A percentile compares a stretch with the other conserved stretches of the same genome.
Evolutionary conservation across 2,329 filamentous ascomycete species (phyloP).

Genomic region (Apiospora arundinis): DNA sequence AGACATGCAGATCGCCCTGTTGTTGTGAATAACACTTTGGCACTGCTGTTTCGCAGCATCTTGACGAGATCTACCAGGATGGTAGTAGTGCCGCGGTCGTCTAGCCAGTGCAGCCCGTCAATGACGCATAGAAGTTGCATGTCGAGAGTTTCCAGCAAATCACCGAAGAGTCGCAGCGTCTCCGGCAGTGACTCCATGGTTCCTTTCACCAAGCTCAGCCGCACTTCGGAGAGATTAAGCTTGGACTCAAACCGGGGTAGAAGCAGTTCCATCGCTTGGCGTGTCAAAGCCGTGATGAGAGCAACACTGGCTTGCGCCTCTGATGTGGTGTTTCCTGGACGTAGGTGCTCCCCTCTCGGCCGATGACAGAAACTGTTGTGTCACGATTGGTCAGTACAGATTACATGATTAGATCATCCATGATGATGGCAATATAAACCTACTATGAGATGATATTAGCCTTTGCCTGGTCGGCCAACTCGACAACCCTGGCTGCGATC

Average conservation of each 20-base stretch:
- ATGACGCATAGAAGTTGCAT: background rate
- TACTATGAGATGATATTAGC: background rate
- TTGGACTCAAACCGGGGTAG: constrained; percentile 5
- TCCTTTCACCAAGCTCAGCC: background rate
- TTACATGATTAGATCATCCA: background rate
- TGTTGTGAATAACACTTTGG: background rate
- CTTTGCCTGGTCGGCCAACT: background rate
- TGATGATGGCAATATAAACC: background rate
- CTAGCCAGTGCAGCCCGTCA: constrained; percentile 8
- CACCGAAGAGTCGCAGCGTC: background rate
- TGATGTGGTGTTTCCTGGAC: background rate
- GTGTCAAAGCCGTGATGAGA: background rate
- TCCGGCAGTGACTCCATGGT: background rate
- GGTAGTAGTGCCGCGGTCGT: background rate
- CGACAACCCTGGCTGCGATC: background rate
- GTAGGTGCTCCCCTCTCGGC: background rate
- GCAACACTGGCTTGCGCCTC: background rate
- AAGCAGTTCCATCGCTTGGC: constrained; percentile 13
- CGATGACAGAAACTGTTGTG: constrained; percentile 3
- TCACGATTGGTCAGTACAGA: background rate
- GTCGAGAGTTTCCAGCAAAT: background rate
- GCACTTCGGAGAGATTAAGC: background rate
- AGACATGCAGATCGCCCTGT: background rate
- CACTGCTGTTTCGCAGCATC: background rate
- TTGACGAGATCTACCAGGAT: background rate